phyloP scores from a whole-genome alignment of 257 asterid genomes.

The Ophiorrhiza pumila region DNA sequence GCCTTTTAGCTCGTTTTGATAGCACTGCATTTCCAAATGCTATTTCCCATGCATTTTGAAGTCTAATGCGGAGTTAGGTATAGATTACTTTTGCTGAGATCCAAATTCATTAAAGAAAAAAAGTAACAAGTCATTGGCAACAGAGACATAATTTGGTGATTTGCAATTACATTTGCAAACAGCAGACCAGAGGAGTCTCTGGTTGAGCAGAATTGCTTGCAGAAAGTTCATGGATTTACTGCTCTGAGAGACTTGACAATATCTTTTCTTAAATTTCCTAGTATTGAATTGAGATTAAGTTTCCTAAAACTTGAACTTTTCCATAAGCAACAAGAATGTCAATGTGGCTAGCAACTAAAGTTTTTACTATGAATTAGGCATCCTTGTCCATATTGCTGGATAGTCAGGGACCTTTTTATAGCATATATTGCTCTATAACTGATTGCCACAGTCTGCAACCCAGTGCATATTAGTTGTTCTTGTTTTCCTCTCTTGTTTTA shows the following conservation, averaged over 20 bases:
- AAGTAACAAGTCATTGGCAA: not conserved
- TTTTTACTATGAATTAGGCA: too few relatives aligned
- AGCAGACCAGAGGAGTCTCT: not conserved
- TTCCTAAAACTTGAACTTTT: not conserved
- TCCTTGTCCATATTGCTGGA: not conserved
- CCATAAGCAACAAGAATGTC: not conserved
- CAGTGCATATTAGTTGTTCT: not conserved
- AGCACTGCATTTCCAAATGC: not conserved
- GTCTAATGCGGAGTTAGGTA: not conserved
- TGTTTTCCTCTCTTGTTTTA: not conserved
- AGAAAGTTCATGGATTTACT: not conserved
- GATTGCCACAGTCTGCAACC: not conserved
- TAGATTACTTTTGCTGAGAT: too few relatives aligned
- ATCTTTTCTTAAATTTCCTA: not conserved
- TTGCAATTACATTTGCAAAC: not conserved
- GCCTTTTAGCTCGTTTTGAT: not conserved
- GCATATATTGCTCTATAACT: too few relatives aligned
- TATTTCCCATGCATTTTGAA: not conserved
- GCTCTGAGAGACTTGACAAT: not conserved
- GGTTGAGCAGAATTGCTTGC: not conserved
- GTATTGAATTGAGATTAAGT: not conserved
- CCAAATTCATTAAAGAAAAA: not conserved
- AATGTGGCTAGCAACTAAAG: not conserved
- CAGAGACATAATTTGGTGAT: not conserved
- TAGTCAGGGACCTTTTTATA: not conserved